Base-by-base conservation (phyloP, 192 early-diverging fungal species). In the Diversispora epigaea region DNA sequence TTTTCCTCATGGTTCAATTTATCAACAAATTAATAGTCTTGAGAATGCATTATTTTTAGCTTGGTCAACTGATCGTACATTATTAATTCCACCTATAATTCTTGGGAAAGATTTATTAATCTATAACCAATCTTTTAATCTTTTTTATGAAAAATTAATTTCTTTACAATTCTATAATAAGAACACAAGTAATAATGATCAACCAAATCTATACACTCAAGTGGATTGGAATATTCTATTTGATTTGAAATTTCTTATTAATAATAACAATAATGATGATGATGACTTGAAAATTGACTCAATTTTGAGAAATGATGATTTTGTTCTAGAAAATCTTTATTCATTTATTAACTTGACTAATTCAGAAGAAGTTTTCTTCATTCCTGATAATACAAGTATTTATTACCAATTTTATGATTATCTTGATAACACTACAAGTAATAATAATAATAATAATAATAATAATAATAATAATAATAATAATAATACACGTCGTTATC, bases 1-100 rank as follows among this genome's bases (percentile, higher is more conserved):
- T 65, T 43, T 84, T 45, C 83, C 83, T 39, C 83, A 86, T 44
- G 79, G 81, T 44, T 83, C 83, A 0, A 80, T 86, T 62, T 80
- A 84, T 49, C 81, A 84, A 50, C 85, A 86, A 68, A 79, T 83
- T 21, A 83, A 78, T 6, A 69, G 73, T 7, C 73, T 84, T 10
- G 73, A 80, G 25, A 84, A 82, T 57, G 85, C 85, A 1, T 41
- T 86, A 5, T 75, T 77, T 4, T 56, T 86, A 22, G 76, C 85
- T 0, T 66, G 68, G n/a, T 64, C 63, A n/a, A 62, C 81, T 7
- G 82, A 84, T 41, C 62, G 85, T 58, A 86, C 85, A 5, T 56
- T 86, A 14, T 73, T 86, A 17, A 57, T 86, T 4, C 85, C 85
- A 3, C 80, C 83, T 3, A 60, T 81, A 10, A 63, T 82, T 15